Percentiles rank a stretch among this genome's conserved stretches.
Conservation (phyloP, 2,329 filamentous ascomycete genomes). For the Albophoma yamanashiensis region DNA sequence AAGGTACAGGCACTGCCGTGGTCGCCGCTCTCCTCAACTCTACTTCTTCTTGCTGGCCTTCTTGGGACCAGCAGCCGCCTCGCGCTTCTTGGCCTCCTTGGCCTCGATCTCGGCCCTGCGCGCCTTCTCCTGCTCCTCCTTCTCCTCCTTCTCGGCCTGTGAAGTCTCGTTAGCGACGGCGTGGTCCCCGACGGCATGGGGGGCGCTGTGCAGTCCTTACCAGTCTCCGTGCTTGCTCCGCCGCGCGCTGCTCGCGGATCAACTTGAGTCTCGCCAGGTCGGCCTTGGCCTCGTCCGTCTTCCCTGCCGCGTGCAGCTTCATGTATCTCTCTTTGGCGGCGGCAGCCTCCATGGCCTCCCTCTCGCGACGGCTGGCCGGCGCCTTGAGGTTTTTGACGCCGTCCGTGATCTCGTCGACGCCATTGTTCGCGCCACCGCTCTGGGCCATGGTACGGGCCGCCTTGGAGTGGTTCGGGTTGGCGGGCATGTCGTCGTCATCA, state of each 20-base stretch:
- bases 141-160: slow-evolving; percentile 49
- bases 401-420: slow-evolving; percentile 40
- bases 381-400: slow-evolving; percentile 44
- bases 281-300: slow-evolving; percentile 89
- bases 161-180: not conserved
- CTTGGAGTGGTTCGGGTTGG: slow-evolving; percentile 87
- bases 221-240: slow-evolving; percentile 72
- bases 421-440: slow-evolving; percentile 6
- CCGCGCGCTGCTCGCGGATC: slow-evolving; percentile 77
- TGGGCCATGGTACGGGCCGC: slow-evolving; percentile 50
- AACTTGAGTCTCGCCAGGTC: slow-evolving; percentile 75
- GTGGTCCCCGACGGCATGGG: not conserved
- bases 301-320: slow-evolving; percentile 86
- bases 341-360: slow-evolving; percentile 72
- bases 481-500: slow-evolving; percentile 55
- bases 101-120: slow-evolving; percentile 41
- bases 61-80: slow-evolving; percentile 38
- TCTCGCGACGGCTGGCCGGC: slow-evolving; percentile 39
- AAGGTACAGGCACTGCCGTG: not conserved
- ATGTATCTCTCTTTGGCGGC: slow-evolving; percentile 84
- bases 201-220: slow-evolving; percentile 28
- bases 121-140: slow-evolving; percentile 37
- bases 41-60: slow-evolving; percentile 38
- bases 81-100: slow-evolving; percentile 44
- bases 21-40: too few relatives aligned